Evolutionary conservation across 768 basidiomycete species (phyloP), one percentile per base, ranked within the genome.

Genomic region (Saitozyma podzolica): DNA sequence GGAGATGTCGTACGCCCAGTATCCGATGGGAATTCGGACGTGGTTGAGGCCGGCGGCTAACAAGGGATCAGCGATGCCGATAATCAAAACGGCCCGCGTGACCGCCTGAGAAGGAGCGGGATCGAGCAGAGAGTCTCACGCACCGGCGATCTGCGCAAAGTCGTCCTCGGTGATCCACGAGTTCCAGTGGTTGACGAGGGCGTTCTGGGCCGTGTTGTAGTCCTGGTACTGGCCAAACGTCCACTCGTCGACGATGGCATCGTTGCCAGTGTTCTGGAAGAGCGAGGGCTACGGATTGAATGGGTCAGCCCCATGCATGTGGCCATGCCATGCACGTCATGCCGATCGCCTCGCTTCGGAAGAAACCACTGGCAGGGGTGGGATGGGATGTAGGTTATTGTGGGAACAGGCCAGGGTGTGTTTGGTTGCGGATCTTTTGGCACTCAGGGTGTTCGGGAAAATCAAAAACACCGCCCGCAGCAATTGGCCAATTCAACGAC

Each of bases 121-220:
- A 29, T 29, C 29, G 29, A 29, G 29, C 29, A 29, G 2, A 29
- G 7, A 7, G 45, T 29, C 13, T 8, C 14, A 75, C 76, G 63
- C 50, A 78, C 76, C 72, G 51, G 72, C 70, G 48, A 79, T 75
- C 59, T 72, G 72, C 39, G 57, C 56, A 62, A 79, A 75, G 62
- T 82, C 82, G 50, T 72, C 74, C 58, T 81, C 78, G 2, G 80
- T 81, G 54, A 80, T 72, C 70, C 76, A 82, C 8, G 72, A 77
- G 54, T 80, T 67, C 69, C 75, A 79, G 67, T 81, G 80, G 37
- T 72, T 64, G 42, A 54, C 20, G 39, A 81, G 67, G 0, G 69
- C 76, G 3, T 61, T 54, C 19, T 52, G 43, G 16, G 71, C 72
- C 10, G 56, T 62, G 19, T 69, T 58, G 20, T 64, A 48, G 56